Base-by-base conservation (phyloP, 1,284 basidiomycete species). In the Microbotryum saponariae region DNA sequence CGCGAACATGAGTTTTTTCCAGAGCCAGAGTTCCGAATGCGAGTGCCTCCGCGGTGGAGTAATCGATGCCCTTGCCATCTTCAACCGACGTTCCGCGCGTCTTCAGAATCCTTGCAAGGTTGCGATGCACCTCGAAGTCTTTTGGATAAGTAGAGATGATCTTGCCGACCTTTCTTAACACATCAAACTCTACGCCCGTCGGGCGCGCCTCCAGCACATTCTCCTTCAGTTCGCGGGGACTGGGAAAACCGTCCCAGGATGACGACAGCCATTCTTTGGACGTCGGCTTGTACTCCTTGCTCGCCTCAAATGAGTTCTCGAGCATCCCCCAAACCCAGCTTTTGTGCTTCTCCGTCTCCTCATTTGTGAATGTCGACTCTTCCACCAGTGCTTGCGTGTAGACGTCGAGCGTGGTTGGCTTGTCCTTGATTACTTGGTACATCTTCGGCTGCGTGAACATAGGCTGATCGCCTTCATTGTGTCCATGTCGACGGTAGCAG, bases 311-410 rank as follows among this genome's bases (percentile, higher is more conserved):
- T 54, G 94, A 91, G 78, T 88, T 92, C 78, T 98, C 94, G 63
- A 99, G 82, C 88, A 93, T 92, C 51, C 91, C 87, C 93, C 91
- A 97, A 1, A 99, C 96, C 96, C 96, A 98, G 75, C 89, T 90
- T 81, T 91, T 90, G 81, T 98, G 96, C 75, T 97, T 92, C 75
- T 97, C 92, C 64, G 97, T 92, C 76, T 98, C 92, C 77, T 89
- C 86, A 76, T 93, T 86, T 51, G 91, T 91, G 76, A 99, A 98
- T 12, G 91, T 91, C 51, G 88, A 88, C 65, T 97, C 91, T 63
- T 87, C 86, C 73, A 92, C 83, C 58, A 99, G 81, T 78, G 88
- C 87, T 74, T 93, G 88, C 68, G 88, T 83, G 80, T 99, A 99
- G 76, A 91, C 84, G 20, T 88, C 87, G 61, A 98, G 82, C 10